phyloP scores from a whole-genome alignment of 1,284 basidiomycete genomes.

The Singerocomus rubriflavus region DNA sequence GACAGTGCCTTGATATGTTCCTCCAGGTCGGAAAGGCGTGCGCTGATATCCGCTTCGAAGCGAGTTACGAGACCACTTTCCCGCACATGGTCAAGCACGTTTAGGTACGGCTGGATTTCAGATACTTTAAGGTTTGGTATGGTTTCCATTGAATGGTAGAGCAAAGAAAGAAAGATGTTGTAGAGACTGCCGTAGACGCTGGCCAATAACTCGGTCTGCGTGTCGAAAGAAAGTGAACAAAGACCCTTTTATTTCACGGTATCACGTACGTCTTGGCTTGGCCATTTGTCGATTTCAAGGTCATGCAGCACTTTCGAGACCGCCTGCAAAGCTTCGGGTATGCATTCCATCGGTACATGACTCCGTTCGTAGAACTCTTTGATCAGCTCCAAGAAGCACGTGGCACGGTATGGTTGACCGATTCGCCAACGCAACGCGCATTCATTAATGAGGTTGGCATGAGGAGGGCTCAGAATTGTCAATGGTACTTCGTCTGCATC shows the following conservation, averaged over 20 bases:
- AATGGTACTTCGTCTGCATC: conserved; percentile 96
- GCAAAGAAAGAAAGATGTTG: conserved; percentile 79
- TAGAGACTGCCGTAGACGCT: conserved; percentile 72
- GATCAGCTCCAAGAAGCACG: conserved; percentile 86
- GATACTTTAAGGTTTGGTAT: conserved; percentile 69
- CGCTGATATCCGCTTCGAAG: conserved; percentile 62
- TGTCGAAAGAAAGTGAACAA: conserved; percentile 15
- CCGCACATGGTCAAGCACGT: conserved; percentile 69
- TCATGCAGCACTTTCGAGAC: conserved; percentile 72
- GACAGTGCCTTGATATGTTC: conserved; percentile 69
- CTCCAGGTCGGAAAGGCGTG: conserved; percentile 67
- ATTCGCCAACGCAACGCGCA: conserved; percentile 92
- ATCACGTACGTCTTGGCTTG: conserved; percentile 70
- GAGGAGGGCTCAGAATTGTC: conserved; percentile 82
- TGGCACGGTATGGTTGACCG: conserved; percentile 71
- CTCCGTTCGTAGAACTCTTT: conserved; percentile 86
- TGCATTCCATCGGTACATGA: conserved; percentile 91
- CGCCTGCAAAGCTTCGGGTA: conserved; percentile 82
- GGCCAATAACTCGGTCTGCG: conserved; percentile 62
- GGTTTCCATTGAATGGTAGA: conserved; percentile 84
- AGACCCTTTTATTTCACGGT: neutral
- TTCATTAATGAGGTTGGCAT: conserved; percentile 83
- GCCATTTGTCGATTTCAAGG: conserved; percentile 74
- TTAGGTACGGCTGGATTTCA: conserved; percentile 61
- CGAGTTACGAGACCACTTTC: conserved; percentile 66